A percentile compares a stretch with the other conserved stretches of the same genome.
phyloP scores from a whole-genome alignment of 108 stramenopile species.

The Epipyxis sp. region DNA sequence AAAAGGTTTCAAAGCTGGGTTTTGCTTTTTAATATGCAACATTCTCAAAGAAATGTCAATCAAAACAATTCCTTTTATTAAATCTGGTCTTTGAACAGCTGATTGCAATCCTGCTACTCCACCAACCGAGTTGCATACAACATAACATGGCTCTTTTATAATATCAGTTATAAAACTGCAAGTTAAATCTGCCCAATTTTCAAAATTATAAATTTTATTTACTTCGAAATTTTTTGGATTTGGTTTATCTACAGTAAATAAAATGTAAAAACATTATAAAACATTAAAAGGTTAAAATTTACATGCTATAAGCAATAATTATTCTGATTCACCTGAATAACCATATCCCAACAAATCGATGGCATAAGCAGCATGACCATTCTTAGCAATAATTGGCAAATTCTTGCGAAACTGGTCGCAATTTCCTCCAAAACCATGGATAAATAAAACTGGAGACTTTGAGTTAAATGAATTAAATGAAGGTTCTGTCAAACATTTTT shows the following conservation, averaged over 20 bases:
- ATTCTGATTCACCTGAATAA: too few species aligned
- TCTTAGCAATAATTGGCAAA: constrained; percentile 30
- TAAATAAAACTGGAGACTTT: constrained; percentile 3
- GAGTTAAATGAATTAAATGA: too few species aligned
- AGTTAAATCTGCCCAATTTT: constrained; percentile 78
- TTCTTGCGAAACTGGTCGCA: constrained; percentile 53
- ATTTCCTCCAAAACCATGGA: constrained; percentile 49
- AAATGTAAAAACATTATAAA: too few species aligned
- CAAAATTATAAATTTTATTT: constrained; percentile 72
- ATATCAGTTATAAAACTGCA: constrained; percentile 64
- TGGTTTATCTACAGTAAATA: constrained; percentile 73
- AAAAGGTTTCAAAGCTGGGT: constrained; percentile 66
- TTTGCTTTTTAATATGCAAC: constrained; percentile 77
- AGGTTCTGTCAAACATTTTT: too few species aligned
- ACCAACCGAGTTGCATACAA: constrained; percentile 88
- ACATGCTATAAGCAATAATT: too few species aligned
- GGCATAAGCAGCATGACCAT: constrained; percentile 66
- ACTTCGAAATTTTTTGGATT: constrained; percentile 44
- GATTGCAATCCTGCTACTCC: constrained; percentile 76
- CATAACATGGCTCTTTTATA: constrained; percentile 58
- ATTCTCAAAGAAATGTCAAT: constrained; percentile 49
- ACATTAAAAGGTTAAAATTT: too few species aligned
- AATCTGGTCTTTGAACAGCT: constrained; percentile 68
- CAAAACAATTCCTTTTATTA: constrained; percentile 53
- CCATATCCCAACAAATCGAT: constrained; percentile 83